Evolutionary conservation across 768 basidiomycete genomes (phyloP).

Genomic region (Hemileccinum impolitum): DNA sequence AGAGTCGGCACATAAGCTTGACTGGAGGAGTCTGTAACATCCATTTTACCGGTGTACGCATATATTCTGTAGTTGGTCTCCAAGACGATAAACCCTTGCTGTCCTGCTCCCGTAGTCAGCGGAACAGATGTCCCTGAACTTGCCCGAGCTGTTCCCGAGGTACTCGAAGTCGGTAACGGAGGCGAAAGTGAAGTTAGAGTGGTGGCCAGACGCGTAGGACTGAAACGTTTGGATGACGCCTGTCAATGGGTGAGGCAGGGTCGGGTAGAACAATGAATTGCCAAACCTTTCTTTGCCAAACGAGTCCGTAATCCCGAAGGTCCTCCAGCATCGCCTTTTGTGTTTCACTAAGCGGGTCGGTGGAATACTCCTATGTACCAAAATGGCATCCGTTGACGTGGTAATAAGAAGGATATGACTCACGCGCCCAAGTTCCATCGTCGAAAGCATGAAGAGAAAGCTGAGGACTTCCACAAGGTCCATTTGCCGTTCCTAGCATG

Average conservation of each 20-base stretch:
- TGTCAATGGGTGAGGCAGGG: constrained; percentile 25
- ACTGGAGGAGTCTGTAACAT: constrained; percentile 9
- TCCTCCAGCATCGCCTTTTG: constrained; percentile 89
- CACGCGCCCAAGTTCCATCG: constrained; percentile 90
- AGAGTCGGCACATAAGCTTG: constrained; percentile 17
- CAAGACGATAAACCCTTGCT: constrained; percentile 91
- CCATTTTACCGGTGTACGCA: constrained; percentile 81
- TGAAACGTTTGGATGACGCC: constrained; percentile 79
- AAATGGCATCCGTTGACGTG: not conserved
- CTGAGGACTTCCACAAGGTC: constrained; percentile 91
- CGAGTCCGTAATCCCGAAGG: constrained; percentile 89
- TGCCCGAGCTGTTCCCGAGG: constrained; percentile 17
- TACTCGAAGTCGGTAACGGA: constrained; percentile 58
- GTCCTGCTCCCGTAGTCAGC: constrained; percentile 49
- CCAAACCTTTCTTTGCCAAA: constrained; percentile 79
- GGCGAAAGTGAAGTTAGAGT: constrained; percentile 91
- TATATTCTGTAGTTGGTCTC: constrained; percentile 99
- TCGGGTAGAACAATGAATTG: constrained; percentile 14
- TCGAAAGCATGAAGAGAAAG: constrained; percentile 96
- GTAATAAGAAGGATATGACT: constrained; percentile 18
- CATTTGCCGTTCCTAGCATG: constrained; percentile 72
- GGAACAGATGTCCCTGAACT: constrained; percentile 21
- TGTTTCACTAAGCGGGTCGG: constrained; percentile 71
- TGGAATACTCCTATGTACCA: constrained; percentile 78
- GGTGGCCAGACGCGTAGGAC: constrained; percentile 91